phyloP scores from a whole-genome alignment of 2,329 filamentous ascomycete genomes.

The Monosporascus sp. region DNA sequence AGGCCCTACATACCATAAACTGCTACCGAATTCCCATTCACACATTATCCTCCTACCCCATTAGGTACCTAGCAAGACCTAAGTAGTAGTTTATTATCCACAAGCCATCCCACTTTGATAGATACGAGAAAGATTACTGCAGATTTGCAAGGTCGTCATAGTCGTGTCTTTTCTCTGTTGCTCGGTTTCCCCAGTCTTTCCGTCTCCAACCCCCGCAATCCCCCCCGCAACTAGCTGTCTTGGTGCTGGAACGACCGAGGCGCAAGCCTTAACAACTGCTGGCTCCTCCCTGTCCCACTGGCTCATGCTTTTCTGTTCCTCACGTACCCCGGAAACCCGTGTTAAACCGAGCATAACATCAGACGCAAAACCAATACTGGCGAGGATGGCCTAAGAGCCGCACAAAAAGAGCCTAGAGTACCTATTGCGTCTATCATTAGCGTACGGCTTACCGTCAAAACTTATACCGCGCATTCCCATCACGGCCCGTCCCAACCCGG shows the following conservation, averaged over 20 bases:
- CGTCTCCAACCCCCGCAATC: neutral
- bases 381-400: neutral
- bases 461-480: neutral
- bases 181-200: neutral
- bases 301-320: neutral
- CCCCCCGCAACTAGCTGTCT: conserved; percentile 7
- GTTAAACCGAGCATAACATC: conserved; percentile 25
- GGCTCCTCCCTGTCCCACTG: too few species aligned
- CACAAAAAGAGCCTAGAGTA: neutral
- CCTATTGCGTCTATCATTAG: neutral
- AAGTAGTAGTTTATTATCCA: neutral
- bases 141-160: too few species aligned
- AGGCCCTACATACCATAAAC: too few species aligned
- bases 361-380: neutral
- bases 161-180: too few species aligned
- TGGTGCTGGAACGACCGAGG: too few species aligned
- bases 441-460: neutral
- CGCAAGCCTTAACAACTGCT: too few species aligned
- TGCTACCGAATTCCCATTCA: too few species aligned
- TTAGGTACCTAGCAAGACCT: neutral
- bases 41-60: neutral
- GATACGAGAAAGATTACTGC: neutral
- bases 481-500: neutral
- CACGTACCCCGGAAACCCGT: conserved; percentile 28
- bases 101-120: neutral